Evolutionary conservation across 2,329 filamentous ascomycete species (phyloP), one percentile per base, ranked within the genome.

Genomic region (Trichoderma afroharzianum): DNA sequence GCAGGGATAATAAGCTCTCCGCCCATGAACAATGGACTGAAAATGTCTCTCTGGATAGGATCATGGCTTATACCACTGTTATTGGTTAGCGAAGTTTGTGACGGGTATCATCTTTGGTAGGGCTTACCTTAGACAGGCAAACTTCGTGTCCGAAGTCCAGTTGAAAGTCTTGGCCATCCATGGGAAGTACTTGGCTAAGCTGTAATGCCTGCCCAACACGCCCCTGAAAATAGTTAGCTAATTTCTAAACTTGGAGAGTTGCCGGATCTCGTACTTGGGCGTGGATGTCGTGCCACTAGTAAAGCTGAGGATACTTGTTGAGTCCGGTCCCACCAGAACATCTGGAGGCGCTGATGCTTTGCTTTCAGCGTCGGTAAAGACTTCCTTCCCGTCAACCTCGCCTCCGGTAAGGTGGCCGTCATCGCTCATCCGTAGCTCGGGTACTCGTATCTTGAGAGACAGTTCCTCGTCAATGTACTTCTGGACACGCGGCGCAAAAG

Each of bases 11-110:
- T 81, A 0, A 98, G 81, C 77, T 93, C 87, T 0, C 92, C 94
- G 28, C 94, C 95, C 1, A 98, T 83, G 82, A 95, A 98, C 0
- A 98, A 86, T 0, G 95, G 95, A 0, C 92, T 98, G 80, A 98
- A 95, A 70, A 98, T 97, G 79, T 98, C 74, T 50, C 70, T 53
- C 55, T 91, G 88, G 39, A 91, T 87, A 4, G 89, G 89, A 75
- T 92, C 90, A 79, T 96, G 92, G 3, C 93, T 92, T 76, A 98
- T 72, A 11, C 30, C 67, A 33, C 62, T 63, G n/a, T 63, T 9
- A 50, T 50, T 32, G 39, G 61, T 63, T 32, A 71, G 63, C 9
- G 50, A 55, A 30, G 50, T 77, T 76, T 76, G 71, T 30, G 28
- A 63, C 5, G 36, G 21, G 18, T 18, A 28, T 50, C 36, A 53